Evolutionary conservation across 495 filamentous ascomycete species (phyloP), one percentile per base, ranked within the genome.

Genomic region (Neurospora sp.): DNA sequence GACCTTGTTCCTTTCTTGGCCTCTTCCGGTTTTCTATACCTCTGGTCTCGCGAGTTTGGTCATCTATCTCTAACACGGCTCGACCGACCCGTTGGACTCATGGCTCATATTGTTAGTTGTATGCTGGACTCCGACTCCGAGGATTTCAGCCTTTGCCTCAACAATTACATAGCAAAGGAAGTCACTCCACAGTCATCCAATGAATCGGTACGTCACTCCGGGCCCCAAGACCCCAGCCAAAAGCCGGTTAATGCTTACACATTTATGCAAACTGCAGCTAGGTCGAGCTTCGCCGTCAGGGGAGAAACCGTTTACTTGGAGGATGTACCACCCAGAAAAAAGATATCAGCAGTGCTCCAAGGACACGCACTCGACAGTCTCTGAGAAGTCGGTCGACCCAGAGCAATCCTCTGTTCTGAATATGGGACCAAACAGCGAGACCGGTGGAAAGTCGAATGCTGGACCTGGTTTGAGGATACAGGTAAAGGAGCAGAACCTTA

Each of bases 331-430:
- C 71, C 78, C 84, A 7, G 81, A 85, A 74, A 81, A 82, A 72
- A 88, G 85, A 78, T 87, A 88, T 70, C 85, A 87, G 78, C 85
- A 87, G 78, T 79, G 86, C 66, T 88, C 85, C 72, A 81, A 79
- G 69, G 84, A 85, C 74, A 83, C 78, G 74, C 83, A 84, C 72
- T 74, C 79, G 38, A 78, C 81, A 59, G 72, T 78, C 35, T 71
- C 73, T 70, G 81, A 80, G 69, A 87, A 85, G 76, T 82, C 82
- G 46, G 79, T 86, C 44, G 87, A 89, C 72, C 84, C 84, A 39
- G 86, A 87, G 74, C 85, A 85, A 72, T 81, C 84, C 37, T 83
- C 83, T 73, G 83, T 84, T 27, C 76, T 83, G 73, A 81, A 83
- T 40, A 83, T 85, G 82, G 81, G 81, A 66, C 83, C 85, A 75